phyloP scores from a whole-genome alignment of 2,329 filamentous ascomycete genomes.

The Cladosporium velox region DNA sequence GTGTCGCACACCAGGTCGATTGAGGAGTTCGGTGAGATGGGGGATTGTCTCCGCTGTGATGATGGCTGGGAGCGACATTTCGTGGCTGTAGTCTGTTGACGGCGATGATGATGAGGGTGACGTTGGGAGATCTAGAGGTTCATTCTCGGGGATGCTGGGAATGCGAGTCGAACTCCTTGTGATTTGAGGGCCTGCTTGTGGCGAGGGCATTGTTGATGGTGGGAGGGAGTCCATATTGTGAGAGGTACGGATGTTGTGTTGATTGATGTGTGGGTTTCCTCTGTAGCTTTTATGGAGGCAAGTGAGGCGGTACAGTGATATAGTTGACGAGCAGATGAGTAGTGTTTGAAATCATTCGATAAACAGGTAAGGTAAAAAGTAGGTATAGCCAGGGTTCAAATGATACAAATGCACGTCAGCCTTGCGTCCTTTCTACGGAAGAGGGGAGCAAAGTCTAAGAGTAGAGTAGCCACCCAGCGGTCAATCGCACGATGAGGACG shows the following conservation, averaged over 20 bases:
- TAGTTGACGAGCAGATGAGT: background rate
- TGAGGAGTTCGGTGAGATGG: constrained; percentile 56
- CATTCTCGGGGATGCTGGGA: background rate
- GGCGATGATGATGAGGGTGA: background rate
- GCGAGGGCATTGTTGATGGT: constrained; percentile 10
- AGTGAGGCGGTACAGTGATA: background rate
- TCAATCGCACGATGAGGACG: constrained; percentile 4
- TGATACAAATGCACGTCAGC: background rate
- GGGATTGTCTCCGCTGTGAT: constrained; percentile 57
- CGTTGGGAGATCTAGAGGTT: background rate
- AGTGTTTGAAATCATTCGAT: constrained; percentile 2
- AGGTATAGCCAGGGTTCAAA: constrained; percentile 3
- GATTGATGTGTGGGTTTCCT: background rate
- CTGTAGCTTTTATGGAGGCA: background rate
- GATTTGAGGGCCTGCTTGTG: constrained; percentile 49
- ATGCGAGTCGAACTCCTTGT: background rate
- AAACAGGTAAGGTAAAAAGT: background rate
- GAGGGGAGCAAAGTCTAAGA: background rate
- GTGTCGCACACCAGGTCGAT: constrained; percentile 52
- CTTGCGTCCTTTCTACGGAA: constrained; percentile 9
- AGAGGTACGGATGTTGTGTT: background rate
- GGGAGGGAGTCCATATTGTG: constrained; percentile 15
- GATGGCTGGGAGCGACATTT: constrained; percentile 45
- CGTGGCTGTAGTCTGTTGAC: constrained; percentile 16
- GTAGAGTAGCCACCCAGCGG: background rate